These are phyloP conservation scores for Saccharomycopsis synnaedendra DNA, from an alignment of 805 yeast genomes.

Conservation along the genomic window DNA sequence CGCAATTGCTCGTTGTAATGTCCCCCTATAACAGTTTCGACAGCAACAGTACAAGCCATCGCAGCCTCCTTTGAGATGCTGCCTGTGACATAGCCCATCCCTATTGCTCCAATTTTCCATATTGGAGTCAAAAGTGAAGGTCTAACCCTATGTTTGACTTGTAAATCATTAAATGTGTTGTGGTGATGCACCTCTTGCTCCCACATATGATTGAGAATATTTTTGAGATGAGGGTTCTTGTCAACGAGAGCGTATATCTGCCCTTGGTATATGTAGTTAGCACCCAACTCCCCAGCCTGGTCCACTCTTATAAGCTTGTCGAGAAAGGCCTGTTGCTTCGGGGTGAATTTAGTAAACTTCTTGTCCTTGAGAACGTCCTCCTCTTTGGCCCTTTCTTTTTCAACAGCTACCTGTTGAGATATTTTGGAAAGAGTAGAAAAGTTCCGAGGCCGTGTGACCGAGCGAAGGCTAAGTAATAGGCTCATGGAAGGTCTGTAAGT, in stretches of 20 bases:
- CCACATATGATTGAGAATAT: constrained; percentile 91
- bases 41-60: constrained; percentile 99
- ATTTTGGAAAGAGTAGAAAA: constrained; percentile 2
- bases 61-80: constrained; percentile 88
- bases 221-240: constrained; percentile 64
- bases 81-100: constrained; percentile 82
- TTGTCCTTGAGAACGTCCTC: constrained; percentile 1
- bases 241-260: constrained; percentile 68
- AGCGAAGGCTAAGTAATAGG: neutral
- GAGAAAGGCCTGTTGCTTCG: constrained; percentile 57
- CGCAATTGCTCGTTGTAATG: constrained; percentile 90
- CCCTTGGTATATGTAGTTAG: constrained; percentile 85
- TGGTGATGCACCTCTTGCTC: constrained; percentile 93
- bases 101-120: constrained; percentile 87
- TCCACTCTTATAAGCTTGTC: constrained; percentile 81
- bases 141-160: constrained; percentile 67
- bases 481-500: neutral
- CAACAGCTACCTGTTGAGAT: constrained; percentile 2
- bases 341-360: constrained; percentile 22
- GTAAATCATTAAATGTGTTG: constrained; percentile 69
- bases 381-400: neutral
- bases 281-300: constrained; percentile 97
- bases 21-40: constrained; percentile 94
- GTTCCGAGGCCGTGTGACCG: neutral
- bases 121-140: constrained; percentile 87